phyloP scores from a whole-genome alignment of 129 eudicot species.

The Silybum marianum region DNA sequence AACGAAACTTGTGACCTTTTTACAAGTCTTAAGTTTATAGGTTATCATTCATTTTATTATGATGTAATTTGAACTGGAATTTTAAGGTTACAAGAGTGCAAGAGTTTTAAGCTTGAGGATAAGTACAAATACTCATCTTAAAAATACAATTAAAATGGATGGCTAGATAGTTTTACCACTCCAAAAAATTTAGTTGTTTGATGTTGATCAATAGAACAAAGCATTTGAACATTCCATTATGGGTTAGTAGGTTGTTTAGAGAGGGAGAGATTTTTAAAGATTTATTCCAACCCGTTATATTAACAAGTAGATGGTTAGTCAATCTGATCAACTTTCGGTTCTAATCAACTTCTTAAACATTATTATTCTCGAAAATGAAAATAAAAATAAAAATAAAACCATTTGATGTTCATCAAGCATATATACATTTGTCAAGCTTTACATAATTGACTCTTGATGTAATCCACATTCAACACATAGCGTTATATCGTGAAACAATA shows the following conservation, averaged over 20 bases:
- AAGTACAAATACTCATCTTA: too few species aligned
- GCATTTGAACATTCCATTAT: not conserved
- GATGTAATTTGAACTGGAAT: too few species aligned
- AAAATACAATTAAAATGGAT: not conserved
- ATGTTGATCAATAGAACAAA: not conserved
- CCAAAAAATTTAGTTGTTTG: not conserved
- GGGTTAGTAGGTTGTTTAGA: not conserved
- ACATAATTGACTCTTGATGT: not conserved
- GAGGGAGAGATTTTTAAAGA: not conserved
- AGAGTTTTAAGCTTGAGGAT: not conserved
- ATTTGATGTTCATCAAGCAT: not conserved
- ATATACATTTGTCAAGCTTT: not conserved
- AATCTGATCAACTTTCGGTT: not conserved
- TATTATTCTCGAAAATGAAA: not conserved
- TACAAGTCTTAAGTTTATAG: too few species aligned
- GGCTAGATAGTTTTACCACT: not conserved
- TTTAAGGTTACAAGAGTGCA: too few species aligned
- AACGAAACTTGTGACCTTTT: too few species aligned
- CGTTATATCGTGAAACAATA: not conserved
- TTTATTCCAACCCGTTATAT: not conserved
- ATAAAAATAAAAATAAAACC: not conserved
- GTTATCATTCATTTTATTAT: too few species aligned
- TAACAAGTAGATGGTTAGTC: not conserved
- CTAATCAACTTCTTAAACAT: not conserved
- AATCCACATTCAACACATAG: slow-evolving; percentile 2